Evolutionary conservation across 371 early-diverging fungal genomes (phyloP).

Genomic region (Mortierella sp.): DNA sequence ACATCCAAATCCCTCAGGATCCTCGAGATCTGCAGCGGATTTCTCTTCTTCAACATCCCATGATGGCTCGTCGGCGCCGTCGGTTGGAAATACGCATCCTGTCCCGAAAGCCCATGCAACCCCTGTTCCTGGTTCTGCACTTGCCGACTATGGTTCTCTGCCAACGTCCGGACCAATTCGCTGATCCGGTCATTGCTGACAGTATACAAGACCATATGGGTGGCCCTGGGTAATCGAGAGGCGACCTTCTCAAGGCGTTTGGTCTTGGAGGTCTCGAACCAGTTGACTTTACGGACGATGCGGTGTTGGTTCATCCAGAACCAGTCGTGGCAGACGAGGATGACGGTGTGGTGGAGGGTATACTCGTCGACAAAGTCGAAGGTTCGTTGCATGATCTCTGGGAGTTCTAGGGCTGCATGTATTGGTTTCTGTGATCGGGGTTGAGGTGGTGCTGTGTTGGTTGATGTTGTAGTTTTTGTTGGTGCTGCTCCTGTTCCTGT

Average conservation of each 20-base stretch:
- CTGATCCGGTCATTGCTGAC: not conserved
- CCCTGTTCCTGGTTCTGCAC: not conserved
- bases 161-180: not conserved
- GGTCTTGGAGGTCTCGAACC: not conserved
- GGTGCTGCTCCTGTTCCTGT: not conserved
- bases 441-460: not conserved
- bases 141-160: not conserved
- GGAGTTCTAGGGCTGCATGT: not conserved
- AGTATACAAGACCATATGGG: not conserved
- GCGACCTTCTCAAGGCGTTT: not conserved
- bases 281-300: conserved; percentile 2
- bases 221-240: not conserved
- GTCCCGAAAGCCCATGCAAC: not conserved
- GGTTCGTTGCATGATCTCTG: not conserved
- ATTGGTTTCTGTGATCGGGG: not conserved
- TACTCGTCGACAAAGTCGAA: conserved; percentile 5
- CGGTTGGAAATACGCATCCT: not conserved
- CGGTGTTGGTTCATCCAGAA: not conserved
- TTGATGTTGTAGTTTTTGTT: not conserved
- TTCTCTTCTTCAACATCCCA: not conserved
- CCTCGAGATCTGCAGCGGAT: not conserved
- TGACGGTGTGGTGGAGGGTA: conserved; percentile 5
- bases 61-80: not conserved
- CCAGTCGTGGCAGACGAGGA: conserved; percentile 7
- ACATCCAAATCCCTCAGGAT: not conserved